A percentile compares a stretch with the other conserved stretches of the same genome.
Conservation (phyloP, 805 yeast genomes). For the Schwanniomyces sp. region DNA sequence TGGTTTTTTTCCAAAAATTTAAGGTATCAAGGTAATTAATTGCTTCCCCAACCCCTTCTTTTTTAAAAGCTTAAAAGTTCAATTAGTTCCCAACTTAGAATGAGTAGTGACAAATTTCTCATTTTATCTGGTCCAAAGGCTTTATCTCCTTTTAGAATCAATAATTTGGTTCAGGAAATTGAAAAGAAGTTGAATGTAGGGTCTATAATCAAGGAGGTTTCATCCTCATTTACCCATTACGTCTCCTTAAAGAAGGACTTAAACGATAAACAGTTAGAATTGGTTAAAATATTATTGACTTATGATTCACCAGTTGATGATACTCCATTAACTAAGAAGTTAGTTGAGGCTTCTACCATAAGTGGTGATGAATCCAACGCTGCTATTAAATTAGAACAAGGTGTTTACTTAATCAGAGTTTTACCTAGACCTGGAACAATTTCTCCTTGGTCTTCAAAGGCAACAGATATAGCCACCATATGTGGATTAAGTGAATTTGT, state of each 20-base stretch:
- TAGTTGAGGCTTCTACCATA: slow-evolving; percentile 30
- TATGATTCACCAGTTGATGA: slow-evolving; percentile 70
- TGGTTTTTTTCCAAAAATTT: neutral
- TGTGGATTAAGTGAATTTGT: slow-evolving; percentile 76
- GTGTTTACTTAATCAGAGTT: slow-evolving; percentile 65
- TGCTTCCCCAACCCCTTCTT: neutral
- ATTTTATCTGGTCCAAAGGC: slow-evolving; percentile 86
- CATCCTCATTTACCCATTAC: slow-evolving; percentile 79
- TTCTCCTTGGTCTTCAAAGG: slow-evolving; percentile 99
- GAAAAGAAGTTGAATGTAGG: slow-evolving; percentile 63
- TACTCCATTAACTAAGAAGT: slow-evolving; percentile 44
- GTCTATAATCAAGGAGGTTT: slow-evolving; percentile 66
- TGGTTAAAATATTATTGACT: slow-evolving; percentile 62
- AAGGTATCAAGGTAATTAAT: neutral
- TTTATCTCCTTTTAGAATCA: slow-evolving; percentile 81
- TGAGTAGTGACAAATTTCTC: slow-evolving; percentile 31
- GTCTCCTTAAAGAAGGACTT: slow-evolving; percentile 53
- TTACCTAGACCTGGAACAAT: slow-evolving; percentile 95
- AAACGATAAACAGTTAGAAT: slow-evolving; percentile 39
- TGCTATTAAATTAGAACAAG: slow-evolving; percentile 27
- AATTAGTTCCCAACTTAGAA: slow-evolving; percentile 44
- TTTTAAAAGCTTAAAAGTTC: neutral
- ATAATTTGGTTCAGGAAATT: slow-evolving; percentile 68
- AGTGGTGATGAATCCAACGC: slow-evolving; percentile 22
- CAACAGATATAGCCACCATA: slow-evolving; percentile 88